These are phyloP conservation scores for Lactarius sanguifluus DNA, from an alignment of 768 basidiomycete genomes.

Conservation along the genomic window DNA sequence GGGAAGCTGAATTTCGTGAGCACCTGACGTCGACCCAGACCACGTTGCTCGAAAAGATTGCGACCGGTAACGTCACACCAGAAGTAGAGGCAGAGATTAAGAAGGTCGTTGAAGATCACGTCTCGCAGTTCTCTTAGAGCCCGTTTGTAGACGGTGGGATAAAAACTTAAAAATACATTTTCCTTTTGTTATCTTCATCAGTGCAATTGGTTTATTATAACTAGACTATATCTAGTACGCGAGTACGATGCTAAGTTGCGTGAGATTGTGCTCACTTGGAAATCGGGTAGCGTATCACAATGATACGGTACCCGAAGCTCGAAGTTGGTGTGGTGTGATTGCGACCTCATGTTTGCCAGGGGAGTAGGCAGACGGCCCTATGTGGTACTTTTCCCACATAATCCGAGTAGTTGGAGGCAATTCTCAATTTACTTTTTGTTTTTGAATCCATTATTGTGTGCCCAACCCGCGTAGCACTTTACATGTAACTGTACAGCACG, in stretches of 20 bases:
- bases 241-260: not conserved
- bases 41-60: conserved; percentile 80
- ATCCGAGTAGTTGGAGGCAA: not conserved
- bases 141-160: conserved; percentile 20
- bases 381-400: not conserved
- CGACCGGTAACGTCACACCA: conserved; percentile 77
- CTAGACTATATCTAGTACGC: conserved; percentile 20
- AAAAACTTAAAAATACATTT: conserved; percentile 22
- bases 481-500: no score
- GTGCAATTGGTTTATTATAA: conserved; percentile 24
- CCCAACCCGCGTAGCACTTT: no score
- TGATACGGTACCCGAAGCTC: no score
- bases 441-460: no score
- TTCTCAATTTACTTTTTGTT: not conserved
- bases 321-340: no score
- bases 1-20: conserved; percentile 90
- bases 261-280: not conserved
- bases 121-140: conserved; percentile 65
- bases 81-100: conserved; percentile 94
- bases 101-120: conserved; percentile 90
- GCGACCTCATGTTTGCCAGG: not conserved
- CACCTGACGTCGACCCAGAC: conserved; percentile 76
- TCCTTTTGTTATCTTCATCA: conserved; percentile 13
- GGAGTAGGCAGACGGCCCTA: not conserved
- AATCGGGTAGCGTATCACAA: no score